Conservation (phyloP, 1,139 yeast species). For the Candida glucosophila region DNA sequence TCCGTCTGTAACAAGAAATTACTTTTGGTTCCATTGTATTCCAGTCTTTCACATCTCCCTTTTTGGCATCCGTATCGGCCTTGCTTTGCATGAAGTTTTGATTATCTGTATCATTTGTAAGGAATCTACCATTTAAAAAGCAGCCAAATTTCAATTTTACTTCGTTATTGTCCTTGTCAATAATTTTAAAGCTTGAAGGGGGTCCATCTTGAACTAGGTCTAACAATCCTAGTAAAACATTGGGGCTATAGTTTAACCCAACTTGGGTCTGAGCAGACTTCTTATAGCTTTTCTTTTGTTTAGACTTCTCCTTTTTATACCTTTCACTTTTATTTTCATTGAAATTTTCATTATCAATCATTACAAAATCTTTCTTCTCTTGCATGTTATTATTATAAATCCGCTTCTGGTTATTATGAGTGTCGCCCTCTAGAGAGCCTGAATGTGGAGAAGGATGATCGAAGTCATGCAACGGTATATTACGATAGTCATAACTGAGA, state of each 20-base stretch:
- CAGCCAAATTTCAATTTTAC: conserved; percentile 23
- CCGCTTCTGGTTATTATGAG: no score
- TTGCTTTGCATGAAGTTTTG: conserved; percentile 24
- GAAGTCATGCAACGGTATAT: no score
- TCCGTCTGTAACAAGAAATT: conserved; percentile 39
- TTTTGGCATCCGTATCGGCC: conserved; percentile 6
- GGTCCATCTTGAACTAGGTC: conserved; percentile 19
- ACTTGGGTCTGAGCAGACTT: conserved; percentile 6
- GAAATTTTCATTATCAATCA: not conserved
- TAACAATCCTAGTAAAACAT: conserved; percentile 20
- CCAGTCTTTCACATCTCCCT: conserved; percentile 2
- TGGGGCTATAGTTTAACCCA: conserved; percentile 18
- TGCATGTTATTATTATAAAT: no score
- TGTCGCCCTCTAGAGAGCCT: no score
- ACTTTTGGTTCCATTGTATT: conserved; percentile 13
- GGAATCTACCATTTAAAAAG: conserved; percentile 34
- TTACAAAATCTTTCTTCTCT: no score
- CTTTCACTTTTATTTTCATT: no score
- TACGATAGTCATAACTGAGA: no score
- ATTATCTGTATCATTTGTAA: conserved; percentile 37
- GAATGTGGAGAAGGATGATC: no score
- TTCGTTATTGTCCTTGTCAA: conserved; percentile 22
- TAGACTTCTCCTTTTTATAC: no score
- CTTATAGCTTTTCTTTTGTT: no score
- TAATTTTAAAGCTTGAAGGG: conserved; percentile 17